These are phyloP conservation scores for Russula sp. DNA, from an alignment of 768 basidiomycete genomes.

Conservation along the genomic window DNA sequence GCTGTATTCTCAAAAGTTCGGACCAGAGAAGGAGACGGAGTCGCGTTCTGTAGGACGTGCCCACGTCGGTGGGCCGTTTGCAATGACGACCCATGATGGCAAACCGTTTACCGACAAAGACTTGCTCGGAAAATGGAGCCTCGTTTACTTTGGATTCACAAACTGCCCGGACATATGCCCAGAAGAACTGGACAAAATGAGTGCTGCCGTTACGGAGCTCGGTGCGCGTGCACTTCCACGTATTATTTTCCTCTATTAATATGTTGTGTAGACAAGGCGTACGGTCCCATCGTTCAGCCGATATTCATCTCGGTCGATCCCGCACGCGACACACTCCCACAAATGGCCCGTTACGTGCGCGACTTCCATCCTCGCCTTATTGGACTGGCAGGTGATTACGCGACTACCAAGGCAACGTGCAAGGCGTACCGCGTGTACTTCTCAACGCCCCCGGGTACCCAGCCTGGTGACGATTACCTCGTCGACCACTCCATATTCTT, in stretches of 20 bases:
- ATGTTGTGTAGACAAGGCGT: slow-evolving; percentile 48
- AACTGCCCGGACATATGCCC: slow-evolving; percentile 99
- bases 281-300: slow-evolving; percentile 71
- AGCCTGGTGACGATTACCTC: slow-evolving; percentile 87
- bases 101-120: slow-evolving; percentile 73
- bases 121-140: slow-evolving; percentile 83
- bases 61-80: slow-evolving; percentile 87
- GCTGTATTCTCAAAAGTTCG: background rate
- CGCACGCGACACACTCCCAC: slow-evolving; percentile 66
- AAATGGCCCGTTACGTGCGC: slow-evolving; percentile 54
- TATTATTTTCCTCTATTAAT: background rate
- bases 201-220: slow-evolving; percentile 59
- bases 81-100: slow-evolving; percentile 57
- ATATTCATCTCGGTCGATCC: slow-evolving; percentile 97
- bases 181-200: slow-evolving; percentile 94
- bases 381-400: slow-evolving; percentile 85
- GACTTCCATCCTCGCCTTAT: slow-evolving; percentile 92
- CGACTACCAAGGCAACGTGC: slow-evolving; percentile 78
- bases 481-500: slow-evolving; percentile 97
- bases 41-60: slow-evolving; percentile 75
- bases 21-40: slow-evolving; percentile 57
- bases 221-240: slow-evolving; percentile 39
- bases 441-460: slow-evolving; percentile 85
- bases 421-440: slow-evolving; percentile 98
- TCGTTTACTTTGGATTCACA: slow-evolving; percentile 97